These are phyloP conservation scores for Rhodosorus marinus DNA, from an alignment of 23 red algal genomes.

Conservation along the genomic window DNA sequence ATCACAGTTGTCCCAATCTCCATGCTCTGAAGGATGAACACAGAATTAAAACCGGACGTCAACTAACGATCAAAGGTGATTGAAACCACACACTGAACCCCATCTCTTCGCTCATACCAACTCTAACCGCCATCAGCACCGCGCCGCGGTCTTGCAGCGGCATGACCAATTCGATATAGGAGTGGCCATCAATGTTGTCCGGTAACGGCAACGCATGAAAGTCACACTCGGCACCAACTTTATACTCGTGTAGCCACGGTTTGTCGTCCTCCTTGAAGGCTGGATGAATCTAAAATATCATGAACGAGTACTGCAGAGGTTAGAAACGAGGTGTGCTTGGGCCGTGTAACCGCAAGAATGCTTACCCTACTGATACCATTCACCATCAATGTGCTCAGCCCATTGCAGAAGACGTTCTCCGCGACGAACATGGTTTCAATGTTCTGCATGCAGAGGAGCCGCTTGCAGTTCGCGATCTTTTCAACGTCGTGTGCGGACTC, in stretches of 20 bases:
- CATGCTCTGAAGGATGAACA: constrained; percentile 20
- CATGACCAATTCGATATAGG: constrained; percentile 17
- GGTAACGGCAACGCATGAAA: constrained; percentile 19
- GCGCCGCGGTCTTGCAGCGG: constrained; percentile 38
- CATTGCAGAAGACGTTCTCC: constrained; percentile 62
- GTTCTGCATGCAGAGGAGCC: constrained; percentile 42
- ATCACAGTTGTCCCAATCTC: constrained; percentile 22
- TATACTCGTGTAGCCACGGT: constrained; percentile 53
- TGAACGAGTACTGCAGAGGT: background rate
- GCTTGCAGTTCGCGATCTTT: background rate
- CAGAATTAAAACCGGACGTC: constrained; percentile 6
- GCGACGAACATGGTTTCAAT: constrained; percentile 36
- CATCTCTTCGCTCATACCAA: constrained; percentile 3
- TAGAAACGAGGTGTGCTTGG: background rate
- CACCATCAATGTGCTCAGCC: constrained; percentile 42
- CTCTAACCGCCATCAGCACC: constrained; percentile 26
- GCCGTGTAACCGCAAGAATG: background rate
- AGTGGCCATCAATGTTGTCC: constrained; percentile 10
- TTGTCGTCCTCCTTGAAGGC: constrained; percentile 14
- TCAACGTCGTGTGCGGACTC: background rate
- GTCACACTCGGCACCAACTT: constrained; percentile 26
- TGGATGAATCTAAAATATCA: background rate
- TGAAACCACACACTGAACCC: constrained; percentile 11
- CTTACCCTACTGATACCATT: constrained; percentile 37
- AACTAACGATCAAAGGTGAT: constrained; percentile 3